phyloP scores from a whole-genome alignment of 192 early-diverging fungal species.

The Umbelopsis sp. region DNA sequence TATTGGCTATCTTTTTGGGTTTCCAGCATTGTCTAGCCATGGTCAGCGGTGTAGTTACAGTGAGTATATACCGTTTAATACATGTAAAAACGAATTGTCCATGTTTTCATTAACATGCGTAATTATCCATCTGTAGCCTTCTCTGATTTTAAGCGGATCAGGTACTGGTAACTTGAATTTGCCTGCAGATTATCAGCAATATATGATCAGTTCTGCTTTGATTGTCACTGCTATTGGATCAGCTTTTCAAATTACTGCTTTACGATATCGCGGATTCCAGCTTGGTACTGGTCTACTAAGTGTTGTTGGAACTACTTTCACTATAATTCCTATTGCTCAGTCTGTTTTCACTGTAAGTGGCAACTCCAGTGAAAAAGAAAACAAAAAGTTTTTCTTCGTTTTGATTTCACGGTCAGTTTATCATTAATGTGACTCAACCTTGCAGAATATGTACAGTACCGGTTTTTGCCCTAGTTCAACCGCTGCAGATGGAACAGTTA shows the following conservation, averaged over 20 bases:
- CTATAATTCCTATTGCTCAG: slow-evolving; percentile 52
- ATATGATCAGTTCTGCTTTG: slow-evolving; percentile 54
- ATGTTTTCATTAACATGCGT: background rate
- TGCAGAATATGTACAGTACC: slow-evolving; percentile 27
- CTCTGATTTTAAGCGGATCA: slow-evolving; percentile 17
- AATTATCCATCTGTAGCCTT: background rate
- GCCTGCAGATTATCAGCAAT: slow-evolving; percentile 34
- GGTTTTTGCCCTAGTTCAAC: slow-evolving; percentile 29
- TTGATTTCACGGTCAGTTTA: too few species aligned
- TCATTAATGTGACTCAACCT: background rate
- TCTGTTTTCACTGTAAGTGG: slow-evolving; percentile 43
- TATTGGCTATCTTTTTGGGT: slow-evolving; percentile 47
- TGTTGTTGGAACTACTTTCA: slow-evolving; percentile 57
- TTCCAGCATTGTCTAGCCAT: slow-evolving; percentile 23
- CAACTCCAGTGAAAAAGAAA: slow-evolving; percentile 30
- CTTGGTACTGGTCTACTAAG: slow-evolving; percentile 52
- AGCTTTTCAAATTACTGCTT: slow-evolving; percentile 56
- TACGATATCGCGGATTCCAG: slow-evolving; percentile 39
- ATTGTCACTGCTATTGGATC: slow-evolving; percentile 56
- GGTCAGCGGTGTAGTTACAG: slow-evolving; percentile 19
- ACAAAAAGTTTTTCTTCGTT: background rate
- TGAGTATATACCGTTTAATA: background rate
- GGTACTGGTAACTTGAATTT: slow-evolving; percentile 47
- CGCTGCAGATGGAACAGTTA: slow-evolving; percentile 40
- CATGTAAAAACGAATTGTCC: background rate